Conservation (phyloP, 495 filamentous ascomycete species). For the Penicillium bialowiezense region DNA sequence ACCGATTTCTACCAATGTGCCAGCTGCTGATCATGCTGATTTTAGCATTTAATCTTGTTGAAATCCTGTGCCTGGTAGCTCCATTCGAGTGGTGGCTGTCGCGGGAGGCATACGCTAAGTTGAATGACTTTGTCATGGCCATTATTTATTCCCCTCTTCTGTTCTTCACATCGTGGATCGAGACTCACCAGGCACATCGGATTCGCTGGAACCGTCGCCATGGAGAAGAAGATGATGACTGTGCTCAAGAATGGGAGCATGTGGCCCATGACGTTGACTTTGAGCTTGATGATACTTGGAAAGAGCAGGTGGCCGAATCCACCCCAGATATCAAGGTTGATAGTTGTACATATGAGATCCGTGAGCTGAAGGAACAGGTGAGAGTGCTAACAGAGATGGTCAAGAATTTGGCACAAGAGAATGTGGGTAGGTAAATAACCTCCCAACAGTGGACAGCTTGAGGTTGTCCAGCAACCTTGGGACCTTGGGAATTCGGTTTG, state of each 20-base stretch:
- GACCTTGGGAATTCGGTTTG: too few species aligned
- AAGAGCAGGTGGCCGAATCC: constrained; percentile 65
- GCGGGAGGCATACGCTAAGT: constrained; percentile 59
- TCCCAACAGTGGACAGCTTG: too few species aligned
- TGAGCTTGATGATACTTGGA: constrained; percentile 79
- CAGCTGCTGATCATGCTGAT: not conserved
- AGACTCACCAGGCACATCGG: constrained; percentile 63
- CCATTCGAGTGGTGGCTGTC: constrained; percentile 97
- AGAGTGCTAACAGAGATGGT: constrained; percentile 62
- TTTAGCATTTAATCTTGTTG: constrained; percentile 81
- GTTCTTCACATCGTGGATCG: constrained; percentile 71
- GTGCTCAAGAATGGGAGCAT: constrained; percentile 89
- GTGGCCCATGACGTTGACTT: constrained; percentile 69
- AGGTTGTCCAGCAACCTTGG: too few species aligned
- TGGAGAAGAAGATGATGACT: constrained; percentile 89
- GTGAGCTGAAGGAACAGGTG: constrained; percentile 66
- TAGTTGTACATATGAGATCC: constrained; percentile 62
- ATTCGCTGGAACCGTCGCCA: constrained; percentile 70
- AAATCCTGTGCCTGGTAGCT: constrained; percentile 72
- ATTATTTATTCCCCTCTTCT: constrained; percentile 83
- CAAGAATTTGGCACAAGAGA: constrained; percentile 36
- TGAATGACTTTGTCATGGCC: constrained; percentile 88
- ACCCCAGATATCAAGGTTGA: constrained; percentile 78
- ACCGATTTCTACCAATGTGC: not conserved
- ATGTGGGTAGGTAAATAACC: not conserved